A percentile compares a stretch with the other conserved stretches of the same genome.
Conservation (phyloP, 148 eudicot genomes). For the Cornus florida region DNA sequence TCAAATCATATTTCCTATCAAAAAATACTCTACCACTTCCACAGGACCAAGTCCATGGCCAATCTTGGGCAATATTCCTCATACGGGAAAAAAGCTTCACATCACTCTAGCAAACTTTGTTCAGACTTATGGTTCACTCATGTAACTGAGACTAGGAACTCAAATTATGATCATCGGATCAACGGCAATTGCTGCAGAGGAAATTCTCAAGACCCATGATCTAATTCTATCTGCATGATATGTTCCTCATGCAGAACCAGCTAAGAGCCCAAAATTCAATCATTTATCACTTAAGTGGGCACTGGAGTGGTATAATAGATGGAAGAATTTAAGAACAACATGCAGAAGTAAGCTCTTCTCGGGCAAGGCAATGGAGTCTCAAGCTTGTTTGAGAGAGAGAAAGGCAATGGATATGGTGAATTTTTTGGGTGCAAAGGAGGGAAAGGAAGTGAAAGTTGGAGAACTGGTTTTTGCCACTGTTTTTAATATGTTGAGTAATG, state of each 20-base stretch:
- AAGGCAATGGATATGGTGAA: background rate
- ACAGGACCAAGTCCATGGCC: background rate
- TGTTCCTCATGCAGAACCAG: background rate
- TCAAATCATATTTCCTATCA: too few relatives aligned
- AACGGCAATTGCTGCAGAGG: background rate
- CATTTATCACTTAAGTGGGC: too few relatives aligned
- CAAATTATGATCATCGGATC: background rate
- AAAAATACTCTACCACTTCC: too few relatives aligned
- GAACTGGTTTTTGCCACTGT: too few relatives aligned
- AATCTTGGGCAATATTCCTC: too few relatives aligned
- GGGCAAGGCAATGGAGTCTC: too few relatives aligned
- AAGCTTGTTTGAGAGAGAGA: background rate
- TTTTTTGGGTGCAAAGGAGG: background rate
- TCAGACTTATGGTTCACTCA: background rate
- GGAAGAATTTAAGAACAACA: too few relatives aligned
- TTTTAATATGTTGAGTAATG: too few relatives aligned
- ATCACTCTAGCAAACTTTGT: background rate
- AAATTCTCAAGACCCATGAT: background rate
- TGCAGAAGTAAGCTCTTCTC: too few relatives aligned
- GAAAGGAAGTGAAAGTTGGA: too few relatives aligned
- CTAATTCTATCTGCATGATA: background rate
- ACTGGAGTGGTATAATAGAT: too few relatives aligned
- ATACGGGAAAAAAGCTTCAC: background rate
- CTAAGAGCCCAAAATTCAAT: background rate
- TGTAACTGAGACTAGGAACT: background rate